Evolutionary conservation across 768 basidiomycete genomes (phyloP).

Genomic region (Boletellus sp.): DNA sequence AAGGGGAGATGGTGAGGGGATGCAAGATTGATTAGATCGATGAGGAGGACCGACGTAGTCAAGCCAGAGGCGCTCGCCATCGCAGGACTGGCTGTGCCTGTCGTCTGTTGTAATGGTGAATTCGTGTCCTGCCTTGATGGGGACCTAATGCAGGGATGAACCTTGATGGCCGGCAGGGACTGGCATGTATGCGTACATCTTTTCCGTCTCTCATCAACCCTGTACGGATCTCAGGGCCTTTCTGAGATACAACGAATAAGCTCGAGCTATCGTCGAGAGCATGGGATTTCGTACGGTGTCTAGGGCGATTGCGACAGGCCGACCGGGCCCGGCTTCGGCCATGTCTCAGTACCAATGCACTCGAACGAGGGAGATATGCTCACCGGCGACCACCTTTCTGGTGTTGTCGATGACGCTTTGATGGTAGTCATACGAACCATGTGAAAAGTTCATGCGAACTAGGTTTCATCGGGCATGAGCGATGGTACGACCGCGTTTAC

Average conservation of each 20-base stretch:
- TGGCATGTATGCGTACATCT: constrained; percentile 60
- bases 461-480: constrained; percentile 10
- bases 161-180: neutral
- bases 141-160: constrained; percentile 47
- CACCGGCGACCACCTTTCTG: constrained; percentile 77
- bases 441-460: constrained; percentile 99
- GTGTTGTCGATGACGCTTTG: constrained; percentile 99
- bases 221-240: constrained; percentile 99
- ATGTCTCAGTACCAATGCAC: constrained; percentile 3
- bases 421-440: constrained; percentile 98
- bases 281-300: constrained; percentile 70
- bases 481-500: neutral
- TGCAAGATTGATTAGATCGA: neutral
- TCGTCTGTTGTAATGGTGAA: constrained; percentile 86
- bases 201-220: constrained; percentile 83
- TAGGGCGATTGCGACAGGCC: constrained; percentile 94
- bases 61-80: constrained; percentile 82
- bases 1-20: neutral
- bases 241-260: constrained; percentile 45
- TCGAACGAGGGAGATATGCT: constrained; percentile 19
- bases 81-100: constrained; percentile 73
- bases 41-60: constrained; percentile 73
- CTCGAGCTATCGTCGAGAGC: neutral
- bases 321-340: constrained; percentile 55
- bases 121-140: constrained; percentile 88